Base-by-base conservation (phyloP, 805 yeast genomes). In the Naumovozyma baii region DNA sequence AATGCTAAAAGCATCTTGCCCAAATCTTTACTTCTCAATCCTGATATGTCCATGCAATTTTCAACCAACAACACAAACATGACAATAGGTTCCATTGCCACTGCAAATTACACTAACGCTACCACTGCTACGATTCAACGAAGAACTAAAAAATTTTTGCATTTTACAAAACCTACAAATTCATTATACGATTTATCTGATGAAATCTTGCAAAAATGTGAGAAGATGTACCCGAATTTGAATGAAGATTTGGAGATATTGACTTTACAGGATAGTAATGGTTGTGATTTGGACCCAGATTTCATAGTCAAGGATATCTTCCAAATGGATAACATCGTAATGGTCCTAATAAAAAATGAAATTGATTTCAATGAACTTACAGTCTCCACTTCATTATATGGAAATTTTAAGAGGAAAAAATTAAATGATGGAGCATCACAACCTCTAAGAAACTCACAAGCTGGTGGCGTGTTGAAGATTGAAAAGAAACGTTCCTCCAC, bases 221-320 rank as follows among this genome's bases (percentile, higher is more conserved):
- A 64, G 26, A 77, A 74, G 52, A 63, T 83, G 38, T 84, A 84
- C 46, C 92, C 92, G 0, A 68, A 68, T 17, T 33, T 57, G 32
- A 78, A 72, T 36, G 74, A 69, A 3, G 69, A 70, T 1, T 55
- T 83, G 15, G 66, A 67, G 4, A 73, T 84, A 31, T 61, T 69
- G n/a, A 72, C 73, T 37, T 59, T 84, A 4, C 94, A 83, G 52
- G 90, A 83, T 56, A 59, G 58, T 32, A 72, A 75, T 42, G 71
- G 70, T 41, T 82, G 88, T 48, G 94, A 84, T 54, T 62, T 84
- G 41, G 95, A 84, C 57, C 88, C 88, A 0, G 94, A 83, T 43
- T 83, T 78, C 46, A 44, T 59, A 2, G 80, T 78, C 0, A 70
- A 70, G 8, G 84, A 82, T 49, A 78, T 83, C 4, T 82, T 84